A percentile compares a stretch with the other conserved stretches of the same genome.
Conservation (phyloP, 768 basidiomycete genomes). For the Lentinula boryana region DNA sequence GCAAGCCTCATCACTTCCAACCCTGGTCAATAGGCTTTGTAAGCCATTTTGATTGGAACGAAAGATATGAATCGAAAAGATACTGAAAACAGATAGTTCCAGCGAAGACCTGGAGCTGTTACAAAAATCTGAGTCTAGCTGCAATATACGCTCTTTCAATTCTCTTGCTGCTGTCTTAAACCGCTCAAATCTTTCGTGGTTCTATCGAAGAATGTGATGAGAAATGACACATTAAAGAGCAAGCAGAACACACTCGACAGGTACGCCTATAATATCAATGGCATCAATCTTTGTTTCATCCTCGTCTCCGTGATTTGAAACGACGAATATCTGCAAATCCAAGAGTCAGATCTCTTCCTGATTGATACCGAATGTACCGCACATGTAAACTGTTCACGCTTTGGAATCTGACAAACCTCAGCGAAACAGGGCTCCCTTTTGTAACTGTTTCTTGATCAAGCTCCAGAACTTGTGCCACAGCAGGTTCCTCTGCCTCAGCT, state of each 20-base stretch:
- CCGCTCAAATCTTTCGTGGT: constrained; percentile 29
- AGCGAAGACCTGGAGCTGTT: neutral
- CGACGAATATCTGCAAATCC: constrained; percentile 56
- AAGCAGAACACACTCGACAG: constrained; percentile 42
- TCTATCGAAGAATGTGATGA: constrained; percentile 11
- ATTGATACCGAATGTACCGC: constrained; percentile 15
- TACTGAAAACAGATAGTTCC: too few relatives aligned
- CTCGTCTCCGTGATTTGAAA: constrained; percentile 55
- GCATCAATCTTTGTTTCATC: constrained; percentile 65
- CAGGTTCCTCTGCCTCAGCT: constrained; percentile 40
- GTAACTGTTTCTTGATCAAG: constrained; percentile 37
- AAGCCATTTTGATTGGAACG: too few relatives aligned
- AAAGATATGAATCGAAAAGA: too few relatives aligned
- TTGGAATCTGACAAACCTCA: constrained; percentile 70
- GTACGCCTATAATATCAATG: constrained; percentile 58
- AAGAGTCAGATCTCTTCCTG: neutral
- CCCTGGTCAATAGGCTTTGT: too few relatives aligned
- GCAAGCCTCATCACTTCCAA: too few relatives aligned
- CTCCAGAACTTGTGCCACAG: constrained; percentile 52
- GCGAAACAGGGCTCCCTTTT: constrained; percentile 40
- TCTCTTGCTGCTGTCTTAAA: constrained; percentile 22
- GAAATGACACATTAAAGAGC: neutral
- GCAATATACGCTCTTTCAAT: neutral
- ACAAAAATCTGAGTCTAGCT: too few relatives aligned
- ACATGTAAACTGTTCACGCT: constrained; percentile 62